phyloP scores from a whole-genome alignment of 768 basidiomycete genomes.

The Lentinula boryana region DNA sequence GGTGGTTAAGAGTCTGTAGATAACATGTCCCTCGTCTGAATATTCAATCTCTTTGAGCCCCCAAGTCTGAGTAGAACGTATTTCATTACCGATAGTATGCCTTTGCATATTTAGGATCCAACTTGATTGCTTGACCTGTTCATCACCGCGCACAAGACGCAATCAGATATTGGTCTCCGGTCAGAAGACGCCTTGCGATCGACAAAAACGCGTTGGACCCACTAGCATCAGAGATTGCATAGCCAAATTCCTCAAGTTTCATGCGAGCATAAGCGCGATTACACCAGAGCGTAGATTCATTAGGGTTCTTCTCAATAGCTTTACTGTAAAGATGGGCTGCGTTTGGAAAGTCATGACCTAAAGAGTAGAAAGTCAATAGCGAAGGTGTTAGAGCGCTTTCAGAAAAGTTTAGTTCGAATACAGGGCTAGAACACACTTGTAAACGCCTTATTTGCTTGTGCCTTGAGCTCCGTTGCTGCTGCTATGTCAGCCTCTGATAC shows the following conservation, averaged over 20 bases:
- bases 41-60: background rate
- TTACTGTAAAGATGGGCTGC: slow-evolving; percentile 78
- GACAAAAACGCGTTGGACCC: slow-evolving; percentile 22
- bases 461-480: slow-evolving; percentile 70
- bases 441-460: slow-evolving; percentile 86
- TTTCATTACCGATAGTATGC: slow-evolving; percentile 70
- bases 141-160: slow-evolving; percentile 1
- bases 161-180: background rate
- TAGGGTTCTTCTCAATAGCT: slow-evolving; percentile 84
- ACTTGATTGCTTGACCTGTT: slow-evolving; percentile 74
- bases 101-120: slow-evolving; percentile 89
- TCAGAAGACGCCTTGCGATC: background rate
- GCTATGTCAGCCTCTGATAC: slow-evolving; percentile 69
- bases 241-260: slow-evolving; percentile 90
- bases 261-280: slow-evolving; percentile 92
- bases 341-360: slow-evolving; percentile 67
- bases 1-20: slow-evolving; percentile 85
- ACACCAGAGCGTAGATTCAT: slow-evolving; percentile 87
- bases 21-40: slow-evolving; percentile 79
- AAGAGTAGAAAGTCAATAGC: background rate
- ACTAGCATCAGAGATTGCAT: slow-evolving; percentile 87
- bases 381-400: background rate
- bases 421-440: slow-evolving; percentile 33
- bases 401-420: background rate
- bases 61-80: background rate